phyloP scores from a whole-genome alignment of 2,329 filamentous ascomycete genomes.

The Camillea tinctor region DNA sequence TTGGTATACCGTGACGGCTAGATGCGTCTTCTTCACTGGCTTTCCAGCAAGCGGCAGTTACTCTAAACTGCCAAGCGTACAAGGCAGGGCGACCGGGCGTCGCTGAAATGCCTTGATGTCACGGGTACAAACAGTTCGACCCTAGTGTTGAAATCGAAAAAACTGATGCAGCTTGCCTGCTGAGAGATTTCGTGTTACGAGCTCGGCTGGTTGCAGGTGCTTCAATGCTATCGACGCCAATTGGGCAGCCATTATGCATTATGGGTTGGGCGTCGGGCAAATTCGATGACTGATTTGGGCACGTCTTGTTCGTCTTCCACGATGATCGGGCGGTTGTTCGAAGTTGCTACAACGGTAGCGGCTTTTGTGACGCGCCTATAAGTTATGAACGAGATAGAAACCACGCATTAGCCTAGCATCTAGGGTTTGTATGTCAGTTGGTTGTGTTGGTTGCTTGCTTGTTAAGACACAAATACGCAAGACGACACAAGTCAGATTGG shows the following conservation, averaged over 20 bases:
- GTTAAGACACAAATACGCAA: neutral
- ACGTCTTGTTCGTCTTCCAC: neutral
- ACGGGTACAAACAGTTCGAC: neutral
- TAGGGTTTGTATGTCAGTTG: neutral
- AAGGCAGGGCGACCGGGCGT: neutral
- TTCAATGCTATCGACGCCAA: conserved; percentile 9
- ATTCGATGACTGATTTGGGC: conserved; percentile 1
- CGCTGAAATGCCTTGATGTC: neutral
- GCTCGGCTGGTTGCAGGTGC: conserved; percentile 18
- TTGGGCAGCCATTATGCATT: conserved; percentile 8
- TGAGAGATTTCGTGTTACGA: conserved; percentile 30
- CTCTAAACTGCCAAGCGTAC: neutral
- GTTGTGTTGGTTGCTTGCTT: neutral
- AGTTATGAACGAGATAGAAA: neutral
- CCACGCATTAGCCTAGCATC: neutral
- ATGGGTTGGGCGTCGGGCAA: conserved; percentile 7
- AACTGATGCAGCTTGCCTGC: conserved; percentile 26
- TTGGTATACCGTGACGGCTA: neutral
- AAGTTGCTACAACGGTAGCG: neutral
- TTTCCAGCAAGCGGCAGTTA: neutral
- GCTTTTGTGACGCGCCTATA: neutral
- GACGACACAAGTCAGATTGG: no score
- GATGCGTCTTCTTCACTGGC: neutral
- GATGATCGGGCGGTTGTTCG: neutral
- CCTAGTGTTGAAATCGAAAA: conserved; percentile 12